Base-by-base conservation (phyloP, 108 stramenopile species). In the Aurantiochytrium sp. region DNA sequence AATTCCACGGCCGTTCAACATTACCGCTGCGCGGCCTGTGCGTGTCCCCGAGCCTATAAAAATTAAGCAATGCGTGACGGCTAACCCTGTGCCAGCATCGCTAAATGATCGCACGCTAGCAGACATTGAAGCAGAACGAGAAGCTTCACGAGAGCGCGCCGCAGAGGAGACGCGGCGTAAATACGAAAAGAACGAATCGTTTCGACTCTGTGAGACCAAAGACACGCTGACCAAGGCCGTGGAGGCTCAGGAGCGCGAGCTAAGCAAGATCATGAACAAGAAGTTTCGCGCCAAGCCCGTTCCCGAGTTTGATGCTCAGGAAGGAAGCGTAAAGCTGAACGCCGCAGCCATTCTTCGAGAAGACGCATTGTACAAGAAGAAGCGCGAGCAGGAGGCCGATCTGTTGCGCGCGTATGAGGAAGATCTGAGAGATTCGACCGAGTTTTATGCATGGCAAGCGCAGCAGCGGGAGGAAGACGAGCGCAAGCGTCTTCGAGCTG, bases 261-360 rank as follows among this genome's bases (percentile, higher is more conserved):
- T 60, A 14, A 72, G 92, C 87, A 64, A 90, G 60, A 29, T 87
- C 4, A 12, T 18, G 29, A 89, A 88, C 59, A 87, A 42, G 49
- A 47, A 91, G 64, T 89, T 89, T 42, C 14, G 73, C 87, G 49
- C 89, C 87, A 49, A 89, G 76, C 72, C 72, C 44, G 89, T 64
- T 58, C 83, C 91, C 3, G 55, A 92, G 49, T 87, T 73, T 45
- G 57, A 89, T 35, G 60, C 53, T 44, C 72, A 90, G 14, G 90
- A 88, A 10, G 90, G 93, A 0, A 57, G 89, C 25, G 92, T 95
- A 14, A 88, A 91, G 58, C 90, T 93, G n/a, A 95, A 94, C 88
- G 88, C 92, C 0, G 95, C 94, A 5, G 92, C 95, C 0, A 93
- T 95, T 14, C 43, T 94, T 45, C 83, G 95, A 10, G 95, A 95